Conservation (phyloP, 2,329 filamentous ascomycete genomes). For the Microsporum ferrugineum region DNA sequence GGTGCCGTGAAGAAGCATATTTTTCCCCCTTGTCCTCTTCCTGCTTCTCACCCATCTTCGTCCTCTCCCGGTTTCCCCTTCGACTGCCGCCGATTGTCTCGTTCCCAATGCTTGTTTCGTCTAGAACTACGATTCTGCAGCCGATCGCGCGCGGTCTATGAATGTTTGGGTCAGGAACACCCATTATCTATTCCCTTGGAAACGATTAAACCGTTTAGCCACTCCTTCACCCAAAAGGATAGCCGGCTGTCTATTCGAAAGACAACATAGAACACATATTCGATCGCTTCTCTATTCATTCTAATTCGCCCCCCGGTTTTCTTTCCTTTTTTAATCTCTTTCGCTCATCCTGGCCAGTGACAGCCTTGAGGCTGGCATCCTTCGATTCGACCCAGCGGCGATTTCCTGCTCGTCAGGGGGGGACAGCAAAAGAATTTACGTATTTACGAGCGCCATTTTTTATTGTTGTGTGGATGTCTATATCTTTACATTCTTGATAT, state of each 20-base stretch:
- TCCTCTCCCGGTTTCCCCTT: background rate
- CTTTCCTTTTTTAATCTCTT: background rate
- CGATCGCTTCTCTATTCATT: background rate
- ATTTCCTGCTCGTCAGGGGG: background rate
- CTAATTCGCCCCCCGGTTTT: background rate
- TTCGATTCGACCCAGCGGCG: background rate
- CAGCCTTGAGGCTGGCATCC: background rate
- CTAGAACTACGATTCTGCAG: background rate
- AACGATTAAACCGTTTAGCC: background rate
- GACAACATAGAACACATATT: background rate
- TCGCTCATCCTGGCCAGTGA: background rate
- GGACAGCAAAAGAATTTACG: background rate
- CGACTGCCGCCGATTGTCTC: background rate
- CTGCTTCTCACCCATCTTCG: background rate
- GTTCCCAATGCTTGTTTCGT: constrained; percentile 2
- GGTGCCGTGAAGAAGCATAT: background rate
- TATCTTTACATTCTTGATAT: background rate
- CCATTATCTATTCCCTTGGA: background rate
- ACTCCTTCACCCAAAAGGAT: background rate
- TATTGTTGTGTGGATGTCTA: constrained; percentile 2
- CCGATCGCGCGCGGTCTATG: constrained; percentile 1
- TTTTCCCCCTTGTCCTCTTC: background rate
- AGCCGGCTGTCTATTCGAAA: background rate
- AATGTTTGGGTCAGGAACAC: constrained; percentile 3
- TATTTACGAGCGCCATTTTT: background rate